Conservation (phyloP, 352 stramenopile species). For the Phytophthora colocasiae region DNA sequence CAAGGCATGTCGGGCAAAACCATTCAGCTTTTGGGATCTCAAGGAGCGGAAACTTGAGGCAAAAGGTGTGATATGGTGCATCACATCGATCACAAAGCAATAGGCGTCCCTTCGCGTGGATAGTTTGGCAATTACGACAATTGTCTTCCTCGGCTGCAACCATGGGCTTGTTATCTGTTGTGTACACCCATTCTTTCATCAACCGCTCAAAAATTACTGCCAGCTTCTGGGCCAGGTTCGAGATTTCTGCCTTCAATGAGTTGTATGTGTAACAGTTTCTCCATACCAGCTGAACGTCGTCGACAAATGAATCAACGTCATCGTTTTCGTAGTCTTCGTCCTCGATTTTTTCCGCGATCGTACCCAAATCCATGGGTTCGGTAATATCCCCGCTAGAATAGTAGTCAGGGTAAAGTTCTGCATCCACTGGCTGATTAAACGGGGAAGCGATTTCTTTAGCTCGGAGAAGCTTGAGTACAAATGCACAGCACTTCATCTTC, state of each 20-base stretch:
- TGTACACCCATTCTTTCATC: constrained; percentile 85
- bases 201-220: constrained; percentile 80
- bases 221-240: constrained; percentile 74
- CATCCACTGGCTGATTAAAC: constrained; percentile 88
- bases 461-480: constrained; percentile 79
- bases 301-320: constrained; percentile 81
- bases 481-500: constrained; percentile 72
- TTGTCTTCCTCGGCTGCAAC: constrained; percentile 80
- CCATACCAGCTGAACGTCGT: constrained; percentile 84
- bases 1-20: constrained; percentile 76
- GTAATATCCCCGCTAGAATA: constrained; percentile 73
- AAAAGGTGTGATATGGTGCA: constrained; percentile 87
- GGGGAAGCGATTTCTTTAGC: constrained; percentile 78
- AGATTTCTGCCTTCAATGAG: constrained; percentile 84
- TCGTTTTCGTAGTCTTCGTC: constrained; percentile 89
- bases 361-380: constrained; percentile 85
- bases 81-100: constrained; percentile 86
- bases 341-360: constrained; percentile 84
- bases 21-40: constrained; percentile 73
- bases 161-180: constrained; percentile 52
- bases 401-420: constrained; percentile 86
- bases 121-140: constrained; percentile 78
- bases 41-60: constrained; percentile 61
- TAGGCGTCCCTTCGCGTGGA: constrained; percentile 69
- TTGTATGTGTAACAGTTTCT: constrained; percentile 91